phyloP scores from a whole-genome alignment of 768 basidiomycete genomes.

The Cantharellus anzutake region DNA sequence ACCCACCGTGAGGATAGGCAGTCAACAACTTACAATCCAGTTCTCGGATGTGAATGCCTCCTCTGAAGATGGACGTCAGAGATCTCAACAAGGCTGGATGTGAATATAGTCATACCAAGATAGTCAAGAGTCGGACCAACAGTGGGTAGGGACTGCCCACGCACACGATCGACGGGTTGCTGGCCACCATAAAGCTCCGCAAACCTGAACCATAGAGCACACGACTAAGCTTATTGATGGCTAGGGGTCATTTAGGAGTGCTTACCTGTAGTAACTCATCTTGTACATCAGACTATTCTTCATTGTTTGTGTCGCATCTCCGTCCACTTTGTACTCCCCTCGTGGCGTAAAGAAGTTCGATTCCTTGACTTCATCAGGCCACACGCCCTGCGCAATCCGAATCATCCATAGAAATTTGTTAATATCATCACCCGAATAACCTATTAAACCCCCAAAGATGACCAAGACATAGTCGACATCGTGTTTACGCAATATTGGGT shows the following conservation, averaged over 20 bases:
- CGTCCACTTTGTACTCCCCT: conserved; percentile 90
- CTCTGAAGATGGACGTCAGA: conserved; percentile 26
- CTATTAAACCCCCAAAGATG: conserved; percentile 92
- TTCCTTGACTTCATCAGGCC: conserved; percentile 97
- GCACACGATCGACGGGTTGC: conserved; percentile 65
- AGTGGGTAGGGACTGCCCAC: conserved; percentile 66
- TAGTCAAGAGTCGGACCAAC: conserved; percentile 69
- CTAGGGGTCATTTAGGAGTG: conserved; percentile 5
- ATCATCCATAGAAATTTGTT: conserved; percentile 99
- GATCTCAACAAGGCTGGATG: not conserved
- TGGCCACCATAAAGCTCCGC: conserved; percentile 67
- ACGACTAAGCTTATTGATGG: not conserved
- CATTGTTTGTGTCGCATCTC: conserved; percentile 70
- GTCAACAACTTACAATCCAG: conserved; percentile 63
- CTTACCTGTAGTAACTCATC: conserved; percentile 88
- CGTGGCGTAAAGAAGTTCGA: conserved; percentile 79
- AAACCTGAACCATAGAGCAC: conserved; percentile 32
- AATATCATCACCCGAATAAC: conserved; percentile 96
- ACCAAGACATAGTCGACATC: conserved; percentile 94
- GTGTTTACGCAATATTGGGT: conserved; percentile 92
- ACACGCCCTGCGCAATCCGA: conserved; percentile 82
- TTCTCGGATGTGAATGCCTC: conserved; percentile 99
- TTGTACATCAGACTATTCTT: conserved; percentile 97
- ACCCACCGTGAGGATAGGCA: not conserved
- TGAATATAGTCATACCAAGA: conserved; percentile 37